Evolutionary conservation across 176 grass and related monocot genomes (phyloP).

Genomic region (Triticum turgidum): DNA sequence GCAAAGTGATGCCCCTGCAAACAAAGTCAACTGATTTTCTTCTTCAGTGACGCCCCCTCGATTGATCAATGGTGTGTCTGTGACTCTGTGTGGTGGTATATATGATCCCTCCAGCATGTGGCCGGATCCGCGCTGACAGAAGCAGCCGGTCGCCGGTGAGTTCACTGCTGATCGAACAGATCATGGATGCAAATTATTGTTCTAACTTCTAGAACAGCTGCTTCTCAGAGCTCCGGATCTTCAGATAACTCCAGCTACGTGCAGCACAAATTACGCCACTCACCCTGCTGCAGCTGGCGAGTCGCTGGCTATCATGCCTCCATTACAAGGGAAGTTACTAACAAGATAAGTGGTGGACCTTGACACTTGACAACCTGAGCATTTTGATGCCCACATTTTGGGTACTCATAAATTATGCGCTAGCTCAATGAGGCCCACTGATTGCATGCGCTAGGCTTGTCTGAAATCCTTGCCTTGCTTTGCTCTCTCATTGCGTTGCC

Average conservation of each 20-base stretch:
- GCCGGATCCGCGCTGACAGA: conserved; percentile 34
- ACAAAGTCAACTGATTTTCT: not conserved
- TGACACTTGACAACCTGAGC: not conserved
- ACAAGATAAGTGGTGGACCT: not conserved
- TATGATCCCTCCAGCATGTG: conserved; percentile 24
- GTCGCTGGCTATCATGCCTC: conserved; percentile 1
- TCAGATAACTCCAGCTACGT: not conserved
- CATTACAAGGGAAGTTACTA: conserved; percentile 18
- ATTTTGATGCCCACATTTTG: not conserved
- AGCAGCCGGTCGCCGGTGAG: conserved; percentile 28
- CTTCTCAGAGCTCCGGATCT: not conserved
- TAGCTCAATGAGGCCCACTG: too few species aligned
- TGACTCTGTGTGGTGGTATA: not conserved
- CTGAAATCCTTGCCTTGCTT: not conserved
- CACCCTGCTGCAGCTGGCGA: not conserved
- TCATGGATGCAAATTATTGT: not conserved
- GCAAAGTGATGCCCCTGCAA: not conserved
- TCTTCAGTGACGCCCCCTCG: not conserved
- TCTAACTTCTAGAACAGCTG: not conserved
- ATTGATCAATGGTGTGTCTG: not conserved
- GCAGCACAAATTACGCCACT: not conserved
- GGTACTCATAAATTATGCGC: not conserved
- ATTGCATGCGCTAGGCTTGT: not conserved
- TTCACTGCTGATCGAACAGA: conserved; percentile 18
- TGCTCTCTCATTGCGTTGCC: not conserved